phyloP scores from a whole-genome alignment of 2,329 filamentous ascomycete genomes.

The Penicillium griseofulvum region DNA sequence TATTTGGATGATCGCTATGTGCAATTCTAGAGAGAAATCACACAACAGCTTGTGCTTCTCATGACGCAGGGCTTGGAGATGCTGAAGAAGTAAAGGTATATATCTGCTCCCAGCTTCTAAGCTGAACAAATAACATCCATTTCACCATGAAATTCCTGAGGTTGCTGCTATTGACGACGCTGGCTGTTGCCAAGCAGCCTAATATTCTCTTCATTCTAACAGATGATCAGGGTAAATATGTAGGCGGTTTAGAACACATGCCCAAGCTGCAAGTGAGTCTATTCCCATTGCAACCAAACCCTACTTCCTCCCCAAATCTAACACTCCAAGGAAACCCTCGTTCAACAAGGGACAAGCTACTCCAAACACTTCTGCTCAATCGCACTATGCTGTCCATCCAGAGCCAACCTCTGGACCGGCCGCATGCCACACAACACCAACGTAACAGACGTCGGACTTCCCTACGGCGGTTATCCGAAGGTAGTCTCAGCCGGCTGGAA shows the following conservation, averaged over 20 bases:
- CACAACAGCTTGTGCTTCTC: neutral
- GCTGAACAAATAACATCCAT: neutral
- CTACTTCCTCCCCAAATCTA: neutral
- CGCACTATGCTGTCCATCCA: constrained; percentile 63
- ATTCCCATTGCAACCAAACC: neutral
- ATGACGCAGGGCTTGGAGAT: constrained; percentile 2
- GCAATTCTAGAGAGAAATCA: constrained; percentile 24
- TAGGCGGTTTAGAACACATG: constrained; percentile 51
- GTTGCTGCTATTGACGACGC: constrained; percentile 10
- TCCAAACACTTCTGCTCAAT: constrained; percentile 60
- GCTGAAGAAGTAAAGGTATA: neutral
- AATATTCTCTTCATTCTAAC: constrained; percentile 68
- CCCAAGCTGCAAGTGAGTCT: constrained; percentile 36
- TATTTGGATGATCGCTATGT: constrained; percentile 6
- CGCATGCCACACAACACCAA: constrained; percentile 67
- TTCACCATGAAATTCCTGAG: constrained; percentile 12
- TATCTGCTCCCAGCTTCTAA: neutral
- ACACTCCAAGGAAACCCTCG: constrained; percentile 48
- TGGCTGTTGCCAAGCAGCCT: constrained; percentile 29
- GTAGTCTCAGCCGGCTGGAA: constrained; percentile 65
- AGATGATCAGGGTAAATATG: constrained; percentile 60
- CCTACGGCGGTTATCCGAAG: constrained; percentile 57
- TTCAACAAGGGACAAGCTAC: constrained; percentile 58
- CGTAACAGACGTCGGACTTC: constrained; percentile 51
- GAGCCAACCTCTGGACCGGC: constrained; percentile 63